A percentile compares a stretch with the other conserved stretches of the same genome.
Evolutionary conservation across 257 asterid species (phyloP).

Genomic region (Fraxinus anomala): DNA sequence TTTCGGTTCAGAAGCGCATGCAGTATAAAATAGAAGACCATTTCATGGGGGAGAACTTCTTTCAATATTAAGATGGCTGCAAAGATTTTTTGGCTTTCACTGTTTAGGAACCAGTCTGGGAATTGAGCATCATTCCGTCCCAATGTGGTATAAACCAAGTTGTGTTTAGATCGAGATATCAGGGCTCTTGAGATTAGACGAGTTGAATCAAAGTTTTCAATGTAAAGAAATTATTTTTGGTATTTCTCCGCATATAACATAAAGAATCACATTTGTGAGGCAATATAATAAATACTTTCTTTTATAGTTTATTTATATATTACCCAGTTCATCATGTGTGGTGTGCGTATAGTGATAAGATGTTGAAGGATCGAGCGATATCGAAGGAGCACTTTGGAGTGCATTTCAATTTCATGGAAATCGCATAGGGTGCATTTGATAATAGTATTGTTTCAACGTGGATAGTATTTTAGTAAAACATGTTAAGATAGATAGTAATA

Average conservation of each 20-base stretch:
- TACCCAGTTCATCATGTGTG: not conserved
- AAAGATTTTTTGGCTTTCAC: not conserved
- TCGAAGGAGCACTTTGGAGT: too few relatives aligned
- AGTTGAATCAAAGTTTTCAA: too few relatives aligned
- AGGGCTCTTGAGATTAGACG: not conserved
- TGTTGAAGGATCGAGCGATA: too few relatives aligned
- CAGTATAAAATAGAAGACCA: slow-evolving; percentile 23
- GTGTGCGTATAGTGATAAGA: not conserved
- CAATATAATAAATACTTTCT: not conserved
- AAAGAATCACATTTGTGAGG: not conserved
- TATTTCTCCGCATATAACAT: not conserved
- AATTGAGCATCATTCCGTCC: not conserved
- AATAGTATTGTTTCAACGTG: too few relatives aligned
- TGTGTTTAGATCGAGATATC: not conserved
- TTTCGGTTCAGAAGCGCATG: slow-evolving; percentile 45
- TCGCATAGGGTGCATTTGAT: too few relatives aligned
- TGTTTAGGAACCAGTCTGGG: not conserved
- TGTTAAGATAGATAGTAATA: too few relatives aligned
- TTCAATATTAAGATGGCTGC: not conserved
- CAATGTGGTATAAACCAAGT: not conserved
- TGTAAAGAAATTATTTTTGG: too few relatives aligned
- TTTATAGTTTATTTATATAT: too few relatives aligned
- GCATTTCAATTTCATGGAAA: too few relatives aligned
- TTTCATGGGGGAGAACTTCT: not conserved
- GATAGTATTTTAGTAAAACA: too few relatives aligned